Evolutionary conservation across 176 grass and related monocot genomes (phyloP), one percentile per base, ranked within the genome.

Genomic region (Zoysia pacifica): DNA sequence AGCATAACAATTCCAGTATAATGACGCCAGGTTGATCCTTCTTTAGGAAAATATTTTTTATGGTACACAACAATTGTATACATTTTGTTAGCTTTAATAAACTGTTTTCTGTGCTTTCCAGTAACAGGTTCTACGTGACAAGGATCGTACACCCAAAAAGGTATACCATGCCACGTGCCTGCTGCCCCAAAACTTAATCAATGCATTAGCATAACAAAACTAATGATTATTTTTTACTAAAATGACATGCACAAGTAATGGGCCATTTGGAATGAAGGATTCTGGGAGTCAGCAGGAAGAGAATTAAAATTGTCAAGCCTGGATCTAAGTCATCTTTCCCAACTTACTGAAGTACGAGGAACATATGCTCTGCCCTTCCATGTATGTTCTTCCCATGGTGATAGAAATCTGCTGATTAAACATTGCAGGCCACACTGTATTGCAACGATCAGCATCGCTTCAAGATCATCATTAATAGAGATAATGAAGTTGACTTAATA

Each of bases 271-370:
- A 99, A 77, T 83, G 86, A 38, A 93, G 92, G 75, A 84, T 93
- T 81, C 87, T 99, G 82, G 96, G 91, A 81, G 81, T 93, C n/a
- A 99, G 90, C 59, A 89, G 79, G 65, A 93, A 95, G 76, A 91
- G 92, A 72, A 84, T 95, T 79, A 99, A 99, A 80, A 92, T 99
- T 82, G 90, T 99, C 14, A 99, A 99, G 85, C 96, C 92, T 73
- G 92, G 96, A 75, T 95, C 96, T 9, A 99, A 90, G 81, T 90
- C 92, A 77, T 93, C 92, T n/a, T 99, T 99, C 80, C 86, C 90
- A 19, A 75, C 28, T 43, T 64, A 99, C 84, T 56, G 90, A 95
- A 91, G 64, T 88, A 9, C 88, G 88, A 82, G 96, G 92, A 84
- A 91, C 92, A 18, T 99, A 95, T 72, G 67, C 84, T 46, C 92